Evolutionary conservation across 2,329 filamentous ascomycete genomes (phyloP), one percentile per base, ranked within the genome.

Genomic region (Aspergillus persii): DNA sequence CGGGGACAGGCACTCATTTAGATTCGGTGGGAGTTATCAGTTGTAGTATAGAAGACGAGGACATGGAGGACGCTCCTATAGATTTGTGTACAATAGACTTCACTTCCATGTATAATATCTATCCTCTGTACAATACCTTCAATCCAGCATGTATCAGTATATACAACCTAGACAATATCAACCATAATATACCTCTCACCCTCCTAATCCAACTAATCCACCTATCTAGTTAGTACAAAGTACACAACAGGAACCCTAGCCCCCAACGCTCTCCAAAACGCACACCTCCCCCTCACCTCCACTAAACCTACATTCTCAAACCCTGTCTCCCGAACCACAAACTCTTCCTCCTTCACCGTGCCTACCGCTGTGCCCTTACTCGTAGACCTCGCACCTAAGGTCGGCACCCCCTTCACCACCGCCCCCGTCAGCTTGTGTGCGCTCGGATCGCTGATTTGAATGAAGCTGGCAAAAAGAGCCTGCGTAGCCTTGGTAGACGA

Each of bases 1-100:
- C 89, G 87, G 79, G 90, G 90, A 53, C 88, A 92, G 73, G 89
- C 90, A 46, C 79, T 93, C 69, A 89, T 92, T 59, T 92, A 83
- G 56, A 23, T 23, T 23, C 18, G 18, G 18, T 23, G 18, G 18
- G 18, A 23, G 18, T 23, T 23, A 1, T 23, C 18, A 23, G 2
- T 23, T 23, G 18, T 2, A 23, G 18, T 23, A 23, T 23, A 23
- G 2, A 23, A 23, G 18, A 23, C 18, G 18, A 23, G 18, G 18
- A 23, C 18, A 23, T 23, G 18, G 18, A 23, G 18, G 18, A 23
- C 18, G 18, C 18, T 23, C 18, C 18, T 23, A 3, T 41, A 6
- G 4, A 8, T 41, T 41, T 41, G n/a, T 41, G 36, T 41, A 41
- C 36, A 41, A 41, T 6, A 41, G 36, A 41, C n/a, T 1, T 41